These are phyloP conservation scores for Pleurotus tuoliensis DNA, from an alignment of 768 basidiomycete genomes.

Conservation along the genomic window DNA sequence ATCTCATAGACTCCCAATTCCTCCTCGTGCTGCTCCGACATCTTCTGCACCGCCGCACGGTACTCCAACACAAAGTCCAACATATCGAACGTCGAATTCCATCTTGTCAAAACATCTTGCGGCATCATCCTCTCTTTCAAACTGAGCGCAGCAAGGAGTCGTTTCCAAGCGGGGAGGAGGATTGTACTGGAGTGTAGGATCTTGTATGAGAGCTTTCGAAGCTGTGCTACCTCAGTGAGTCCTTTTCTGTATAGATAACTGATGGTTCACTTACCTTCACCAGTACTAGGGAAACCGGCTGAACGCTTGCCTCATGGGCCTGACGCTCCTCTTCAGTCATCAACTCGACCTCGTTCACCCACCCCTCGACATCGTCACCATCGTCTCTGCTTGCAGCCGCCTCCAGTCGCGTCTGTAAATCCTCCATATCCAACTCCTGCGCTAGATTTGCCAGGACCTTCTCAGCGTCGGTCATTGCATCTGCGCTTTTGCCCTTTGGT, in stretches of 20 bases:
- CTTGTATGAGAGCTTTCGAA: slow-evolving; percentile 17
- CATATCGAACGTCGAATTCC: slow-evolving; percentile 35
- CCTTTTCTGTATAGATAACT: too few species aligned
- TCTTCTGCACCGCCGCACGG: slow-evolving; percentile 17
- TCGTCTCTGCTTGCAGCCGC: background rate
- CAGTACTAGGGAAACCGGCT: slow-evolving; percentile 8
- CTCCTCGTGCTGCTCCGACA: slow-evolving; percentile 12
- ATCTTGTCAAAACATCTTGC: slow-evolving; percentile 28
- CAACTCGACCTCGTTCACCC: background rate
- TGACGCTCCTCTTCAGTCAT: background rate
- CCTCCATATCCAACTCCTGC: slow-evolving; percentile 8
- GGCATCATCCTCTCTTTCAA: slow-evolving; percentile 20
- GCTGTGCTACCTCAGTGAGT: slow-evolving; percentile 6
- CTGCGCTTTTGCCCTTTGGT: background rate
- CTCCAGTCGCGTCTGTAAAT: background rate
- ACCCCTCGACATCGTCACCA: slow-evolving; percentile 7
- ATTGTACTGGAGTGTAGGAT: slow-evolving; percentile 26
- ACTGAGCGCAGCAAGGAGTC: slow-evolving; percentile 7
- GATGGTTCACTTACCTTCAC: slow-evolving; percentile 10
- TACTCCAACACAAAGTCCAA: slow-evolving; percentile 24
- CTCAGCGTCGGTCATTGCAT: slow-evolving; percentile 1
- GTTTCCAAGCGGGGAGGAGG: slow-evolving; percentile 26
- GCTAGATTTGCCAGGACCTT: background rate
- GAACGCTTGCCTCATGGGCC: background rate
- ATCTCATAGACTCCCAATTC: slow-evolving; percentile 16